phyloP scores from a whole-genome alignment of 257 asterid genomes.

The Nicotiana obtusifolia region DNA sequence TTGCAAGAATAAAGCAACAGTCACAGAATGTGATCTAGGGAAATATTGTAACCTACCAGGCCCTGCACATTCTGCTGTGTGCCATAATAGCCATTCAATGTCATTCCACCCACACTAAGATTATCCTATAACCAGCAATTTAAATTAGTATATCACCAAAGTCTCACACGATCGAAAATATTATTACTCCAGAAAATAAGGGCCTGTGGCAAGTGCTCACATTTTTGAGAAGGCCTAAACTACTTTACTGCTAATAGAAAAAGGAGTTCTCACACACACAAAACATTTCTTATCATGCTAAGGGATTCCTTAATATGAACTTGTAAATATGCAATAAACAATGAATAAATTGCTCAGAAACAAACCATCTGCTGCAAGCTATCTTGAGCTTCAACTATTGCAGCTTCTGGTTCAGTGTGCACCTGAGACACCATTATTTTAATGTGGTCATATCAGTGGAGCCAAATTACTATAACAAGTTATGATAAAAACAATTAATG shows the following conservation, averaged over 20 bases:
- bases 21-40: background rate
- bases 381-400: slow-evolving; percentile 48
- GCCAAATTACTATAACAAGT: slow-evolving; percentile 5
- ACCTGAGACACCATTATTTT: slow-evolving; percentile 31
- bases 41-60: slow-evolving; percentile 46
- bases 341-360: slow-evolving; percentile 11
- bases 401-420: slow-evolving; percentile 61
- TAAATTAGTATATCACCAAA: background rate
- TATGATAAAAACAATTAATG: slow-evolving; percentile 8
- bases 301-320: background rate
- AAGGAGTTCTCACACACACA: background rate
- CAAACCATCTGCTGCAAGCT: slow-evolving; percentile 66
- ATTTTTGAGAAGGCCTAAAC: background rate
- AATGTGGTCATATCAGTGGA: background rate
- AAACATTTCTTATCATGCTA: background rate
- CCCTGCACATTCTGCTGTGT: slow-evolving; percentile 87
- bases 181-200: background rate
- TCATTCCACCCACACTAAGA: slow-evolving; percentile 56
- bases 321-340: background rate
- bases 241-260: slow-evolving; percentile 1
- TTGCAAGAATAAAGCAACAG: background rate
- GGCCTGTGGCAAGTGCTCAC: background rate
- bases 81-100: slow-evolving; percentile 74
- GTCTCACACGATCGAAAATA: background rate
- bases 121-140: slow-evolving; percentile 47